Base-by-base conservation (phyloP, 2,329 filamentous ascomycete species). In the Pseudogymnoascus sp. region DNA sequence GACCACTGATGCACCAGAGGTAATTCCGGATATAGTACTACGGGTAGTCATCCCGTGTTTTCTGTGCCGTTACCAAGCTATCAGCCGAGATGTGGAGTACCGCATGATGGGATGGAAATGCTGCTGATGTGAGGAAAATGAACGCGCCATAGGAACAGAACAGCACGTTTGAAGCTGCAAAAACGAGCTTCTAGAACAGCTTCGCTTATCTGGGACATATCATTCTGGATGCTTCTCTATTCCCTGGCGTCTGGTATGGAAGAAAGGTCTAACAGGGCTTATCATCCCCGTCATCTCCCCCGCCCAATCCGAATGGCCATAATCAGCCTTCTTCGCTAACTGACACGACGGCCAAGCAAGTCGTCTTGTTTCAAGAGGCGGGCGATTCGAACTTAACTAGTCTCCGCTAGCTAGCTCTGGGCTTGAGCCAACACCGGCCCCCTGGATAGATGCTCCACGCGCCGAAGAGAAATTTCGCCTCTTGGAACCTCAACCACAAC, bases 281-380 rank as follows among this genome's bases (percentile, higher is more conserved):
- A 33, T 55, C 8, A 55, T 55, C 48, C 48, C 48, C 29, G 48
- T 55, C 48, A 55, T 55, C 48, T 55, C 48, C 15, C 15, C 29
- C 48, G 9, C 13, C 48, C 48, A 55, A 55, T 55, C 48, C 48
- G 8, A 55, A 55, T 55, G n/a, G 48, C 48, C 9, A 18, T 52
- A 55, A 18, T 55, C 48, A 55, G 48, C 48, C 48, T 55, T 55
- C 15, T 55, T 55, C 48, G 48, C 48, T 55, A 55, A 55, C 48
- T 55, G 48, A 55, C 29, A 55, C 48, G 15, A 15, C 48, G 15
- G 48, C 48, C 48, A 55, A 55, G 48, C n/a, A 55, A 35, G 31
- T 33, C 29, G 15, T 33, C 48, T 33, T 33, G 48, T 55, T 55
- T 55, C 48, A 55, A 55, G 48, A 55, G 48, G 48, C 48, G 48